Percentiles rank a stretch among this genome's conserved stretches.
Conservation (phyloP, 768 basidiomycete species). For the Lentinula edodes region DNA sequence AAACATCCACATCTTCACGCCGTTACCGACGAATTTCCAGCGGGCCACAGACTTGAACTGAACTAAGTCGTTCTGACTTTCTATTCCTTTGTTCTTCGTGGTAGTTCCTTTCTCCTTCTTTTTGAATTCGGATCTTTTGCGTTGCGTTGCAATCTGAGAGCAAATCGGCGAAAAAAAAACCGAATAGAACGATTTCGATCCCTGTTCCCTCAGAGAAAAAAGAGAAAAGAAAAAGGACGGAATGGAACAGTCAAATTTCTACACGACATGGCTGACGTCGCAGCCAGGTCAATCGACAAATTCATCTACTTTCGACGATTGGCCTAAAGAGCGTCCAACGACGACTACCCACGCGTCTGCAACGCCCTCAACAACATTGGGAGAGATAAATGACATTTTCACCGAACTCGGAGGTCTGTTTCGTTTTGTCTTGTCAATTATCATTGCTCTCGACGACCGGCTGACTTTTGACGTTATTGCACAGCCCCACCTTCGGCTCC, state of each 20-base stretch:
- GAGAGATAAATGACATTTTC: slow-evolving; percentile 1
- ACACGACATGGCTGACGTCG: slow-evolving; percentile 35
- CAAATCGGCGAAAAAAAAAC: not conserved
- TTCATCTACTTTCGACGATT: slow-evolving; percentile 29
- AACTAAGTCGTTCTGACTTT: not conserved
- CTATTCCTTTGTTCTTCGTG: not conserved
- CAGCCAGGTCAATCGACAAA: slow-evolving; percentile 18
- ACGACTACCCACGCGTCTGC: slow-evolving; percentile 5
- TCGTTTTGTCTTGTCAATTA: not conserved
- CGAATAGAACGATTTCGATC: not conserved
- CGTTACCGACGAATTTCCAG: not conserved
- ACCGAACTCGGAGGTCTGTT: slow-evolving; percentile 1
- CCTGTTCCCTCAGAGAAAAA: not conserved
- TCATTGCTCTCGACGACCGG: not conserved
- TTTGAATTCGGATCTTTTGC: not conserved
- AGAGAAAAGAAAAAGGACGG: not conserved
- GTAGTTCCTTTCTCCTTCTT: not conserved
- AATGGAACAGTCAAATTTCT: slow-evolving; percentile 28
- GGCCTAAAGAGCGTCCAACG: slow-evolving; percentile 36
- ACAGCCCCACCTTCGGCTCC: not conserved
- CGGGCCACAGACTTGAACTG: not conserved
- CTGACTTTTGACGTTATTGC: not conserved
- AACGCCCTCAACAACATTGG: not conserved
- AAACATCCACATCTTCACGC: not conserved
- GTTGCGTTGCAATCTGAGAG: not conserved